These are phyloP conservation scores for Sclerotinia nivalis DNA, from an alignment of 2,329 filamentous ascomycete species.

Conservation along the genomic window DNA sequence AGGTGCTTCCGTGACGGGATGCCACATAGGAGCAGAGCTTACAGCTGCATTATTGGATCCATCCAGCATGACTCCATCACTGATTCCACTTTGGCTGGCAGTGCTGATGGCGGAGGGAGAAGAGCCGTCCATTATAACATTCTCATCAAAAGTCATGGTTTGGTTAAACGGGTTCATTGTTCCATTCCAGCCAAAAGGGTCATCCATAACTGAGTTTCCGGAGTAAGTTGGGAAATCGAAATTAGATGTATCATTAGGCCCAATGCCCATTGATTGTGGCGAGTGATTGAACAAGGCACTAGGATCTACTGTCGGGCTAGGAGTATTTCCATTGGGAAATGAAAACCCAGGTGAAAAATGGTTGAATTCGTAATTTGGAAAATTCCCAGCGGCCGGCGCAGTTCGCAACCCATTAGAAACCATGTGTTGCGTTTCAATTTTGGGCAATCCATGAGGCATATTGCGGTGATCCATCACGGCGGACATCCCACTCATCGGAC, in stretches of 20 bases:
- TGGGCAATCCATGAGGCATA: conserved; percentile 68
- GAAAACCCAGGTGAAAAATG: conserved; percentile 58
- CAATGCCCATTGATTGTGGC: conserved; percentile 64
- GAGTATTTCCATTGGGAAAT: conserved; percentile 46
- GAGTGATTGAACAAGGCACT: conserved; percentile 79
- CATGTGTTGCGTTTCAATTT: conserved; percentile 74
- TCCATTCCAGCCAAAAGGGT: conserved; percentile 76
- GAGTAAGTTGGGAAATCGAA: conserved; percentile 59
- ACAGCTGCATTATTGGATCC: conserved; percentile 66
- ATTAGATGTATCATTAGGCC: conserved; percentile 61
- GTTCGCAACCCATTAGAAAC: conserved; percentile 75
- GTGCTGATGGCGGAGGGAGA: conserved; percentile 96
- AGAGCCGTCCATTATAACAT: conserved; percentile 84
- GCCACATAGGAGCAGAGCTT: conserved; percentile 64
- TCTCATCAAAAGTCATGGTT: conserved; percentile 69
- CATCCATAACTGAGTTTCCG: conserved; percentile 64
- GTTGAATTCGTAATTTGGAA: conserved; percentile 67
- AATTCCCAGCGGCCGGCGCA: conserved; percentile 68
- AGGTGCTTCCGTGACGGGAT: conserved; percentile 68
- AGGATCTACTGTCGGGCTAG: conserved; percentile 68
- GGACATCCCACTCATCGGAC: conserved; percentile 60
- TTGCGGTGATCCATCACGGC: conserved; percentile 65
- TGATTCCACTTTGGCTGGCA: conserved; percentile 86
- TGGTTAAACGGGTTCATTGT: conserved; percentile 66
- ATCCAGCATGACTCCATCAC: conserved; percentile 81